Evolutionary conservation across 805 yeast species (phyloP).

Genomic region (Nakazawaea populi): DNA sequence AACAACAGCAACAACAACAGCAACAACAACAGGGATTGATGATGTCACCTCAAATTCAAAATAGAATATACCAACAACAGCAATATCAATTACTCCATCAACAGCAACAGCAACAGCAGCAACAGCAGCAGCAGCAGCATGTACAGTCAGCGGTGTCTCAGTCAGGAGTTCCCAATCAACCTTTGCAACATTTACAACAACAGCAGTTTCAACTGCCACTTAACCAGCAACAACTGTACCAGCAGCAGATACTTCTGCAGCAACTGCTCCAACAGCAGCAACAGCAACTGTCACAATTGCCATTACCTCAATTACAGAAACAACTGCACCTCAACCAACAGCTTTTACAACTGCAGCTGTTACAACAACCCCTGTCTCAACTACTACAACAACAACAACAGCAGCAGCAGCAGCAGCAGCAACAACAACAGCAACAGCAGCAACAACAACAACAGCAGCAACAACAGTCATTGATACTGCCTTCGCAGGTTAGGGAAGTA

Average conservation of each 20-base stretch:
- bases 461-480: constrained; percentile 18
- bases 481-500: constrained; percentile 62
- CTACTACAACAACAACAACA: constrained; percentile 12
- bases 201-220: constrained; percentile 8
- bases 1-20: no score
- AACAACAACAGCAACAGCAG: constrained; percentile 13
- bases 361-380: constrained; percentile 13
- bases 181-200: constrained; percentile 10
- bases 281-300: constrained; percentile 14
- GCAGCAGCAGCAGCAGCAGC: constrained; percentile 6
- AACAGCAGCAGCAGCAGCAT: constrained; percentile 9
- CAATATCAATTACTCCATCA: constrained; percentile 18
- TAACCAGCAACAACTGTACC: constrained; percentile 13
- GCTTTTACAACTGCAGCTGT: constrained; percentile 15
- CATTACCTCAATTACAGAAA: constrained; percentile 14
- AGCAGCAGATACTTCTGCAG: constrained; percentile 13
- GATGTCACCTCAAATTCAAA: constrained; percentile 29
- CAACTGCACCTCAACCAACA: constrained; percentile 13
- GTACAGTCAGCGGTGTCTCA: constrained; percentile 1
- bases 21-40: constrained; percentile 22
- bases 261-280: constrained; percentile 14
- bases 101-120: constrained; percentile 13
- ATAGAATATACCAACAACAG: constrained; percentile 24
- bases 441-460: constrained; percentile 18
- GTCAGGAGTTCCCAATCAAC: constrained; percentile 4